phyloP scores from a whole-genome alignment of 352 stramenopile genomes.

The Globisporangium rhizosaccharum region DNA sequence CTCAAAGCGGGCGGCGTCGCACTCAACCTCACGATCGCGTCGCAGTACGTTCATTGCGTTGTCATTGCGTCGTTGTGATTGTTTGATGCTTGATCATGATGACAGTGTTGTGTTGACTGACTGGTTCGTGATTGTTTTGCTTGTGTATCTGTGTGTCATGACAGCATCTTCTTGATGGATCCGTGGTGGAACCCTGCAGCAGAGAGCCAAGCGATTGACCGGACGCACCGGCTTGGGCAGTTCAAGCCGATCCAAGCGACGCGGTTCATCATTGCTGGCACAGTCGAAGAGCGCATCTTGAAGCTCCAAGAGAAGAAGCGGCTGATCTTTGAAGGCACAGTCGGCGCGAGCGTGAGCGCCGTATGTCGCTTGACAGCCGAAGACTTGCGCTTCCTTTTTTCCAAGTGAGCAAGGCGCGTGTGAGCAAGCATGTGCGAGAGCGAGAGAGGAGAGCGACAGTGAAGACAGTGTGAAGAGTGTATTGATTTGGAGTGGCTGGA shows the following conservation, averaged over 20 bases:
- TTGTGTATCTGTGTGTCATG: conserved; percentile 6
- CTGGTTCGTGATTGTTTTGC: conserved; percentile 10
- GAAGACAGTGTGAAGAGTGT: neutral
- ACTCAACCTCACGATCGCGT: conserved; percentile 97
- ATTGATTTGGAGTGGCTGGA: neutral
- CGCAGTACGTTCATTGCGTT: conserved; percentile 67
- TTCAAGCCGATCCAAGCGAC: conserved; percentile 96
- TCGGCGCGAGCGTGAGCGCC: conserved; percentile 89
- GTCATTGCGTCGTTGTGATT: neutral
- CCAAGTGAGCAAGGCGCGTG: conserved; percentile 15
- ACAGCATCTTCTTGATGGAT: conserved; percentile 95
- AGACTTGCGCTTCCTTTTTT: conserved; percentile 93
- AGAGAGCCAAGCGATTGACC: conserved; percentile 94
- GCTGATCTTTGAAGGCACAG: conserved; percentile 99
- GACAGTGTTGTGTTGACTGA: no score
- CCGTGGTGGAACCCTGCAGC: conserved; percentile 98
- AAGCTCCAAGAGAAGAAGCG: conserved; percentile 93
- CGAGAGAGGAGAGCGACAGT: neutral
- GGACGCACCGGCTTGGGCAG: conserved; percentile 97
- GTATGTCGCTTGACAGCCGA: conserved; percentile 92
- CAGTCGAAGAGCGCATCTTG: conserved; percentile 97
- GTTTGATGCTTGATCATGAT: neutral
- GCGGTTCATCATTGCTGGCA: conserved; percentile 97
- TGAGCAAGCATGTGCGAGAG: neutral
- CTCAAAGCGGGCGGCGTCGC: conserved; percentile 98